Conservation (phyloP, 2,329 filamentous ascomycete genomes). For the Nakataea oryzae region DNA sequence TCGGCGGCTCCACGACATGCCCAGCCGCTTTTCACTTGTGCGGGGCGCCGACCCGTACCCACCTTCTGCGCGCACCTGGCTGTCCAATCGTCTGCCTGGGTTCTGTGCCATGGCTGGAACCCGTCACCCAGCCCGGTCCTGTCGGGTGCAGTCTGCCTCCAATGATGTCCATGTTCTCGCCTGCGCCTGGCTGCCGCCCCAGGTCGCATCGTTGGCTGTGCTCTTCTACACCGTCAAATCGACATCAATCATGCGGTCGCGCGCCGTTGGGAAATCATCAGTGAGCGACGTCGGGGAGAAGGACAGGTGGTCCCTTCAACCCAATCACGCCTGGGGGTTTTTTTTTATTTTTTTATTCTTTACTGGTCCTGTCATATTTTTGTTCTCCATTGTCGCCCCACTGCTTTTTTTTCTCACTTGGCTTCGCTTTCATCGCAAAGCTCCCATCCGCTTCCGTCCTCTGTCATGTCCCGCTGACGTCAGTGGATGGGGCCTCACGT, state of each 20-base stretch:
- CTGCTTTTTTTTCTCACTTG: too few species aligned
- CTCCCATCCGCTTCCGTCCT: too few species aligned
- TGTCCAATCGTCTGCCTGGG: neutral
- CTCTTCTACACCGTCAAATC: too few species aligned
- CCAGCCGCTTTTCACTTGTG: neutral
- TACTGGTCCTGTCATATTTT: too few species aligned
- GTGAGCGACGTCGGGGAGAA: neutral
- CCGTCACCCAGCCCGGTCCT: neutral
- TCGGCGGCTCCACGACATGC: neutral
- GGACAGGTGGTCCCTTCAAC: neutral
- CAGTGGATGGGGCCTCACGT: neutral
- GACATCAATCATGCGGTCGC: too few species aligned
- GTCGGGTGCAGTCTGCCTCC: neutral
- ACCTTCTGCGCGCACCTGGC: too few species aligned
- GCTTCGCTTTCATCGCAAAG: too few species aligned
- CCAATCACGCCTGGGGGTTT: neutral
- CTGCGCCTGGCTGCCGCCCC: too few species aligned
- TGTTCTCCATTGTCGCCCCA: too few species aligned
- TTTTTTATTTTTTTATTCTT: neutral
- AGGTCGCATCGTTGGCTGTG: too few species aligned
- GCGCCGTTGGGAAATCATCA: neutral
- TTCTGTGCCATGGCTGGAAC: too few species aligned
- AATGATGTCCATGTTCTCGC: neutral
- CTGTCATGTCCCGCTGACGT: too few species aligned
- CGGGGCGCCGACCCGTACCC: neutral